Evolutionary conservation across 2,329 filamentous ascomycete species (phyloP), one percentile per base, ranked within the genome.

Genomic region (Penicillium digitatum): DNA sequence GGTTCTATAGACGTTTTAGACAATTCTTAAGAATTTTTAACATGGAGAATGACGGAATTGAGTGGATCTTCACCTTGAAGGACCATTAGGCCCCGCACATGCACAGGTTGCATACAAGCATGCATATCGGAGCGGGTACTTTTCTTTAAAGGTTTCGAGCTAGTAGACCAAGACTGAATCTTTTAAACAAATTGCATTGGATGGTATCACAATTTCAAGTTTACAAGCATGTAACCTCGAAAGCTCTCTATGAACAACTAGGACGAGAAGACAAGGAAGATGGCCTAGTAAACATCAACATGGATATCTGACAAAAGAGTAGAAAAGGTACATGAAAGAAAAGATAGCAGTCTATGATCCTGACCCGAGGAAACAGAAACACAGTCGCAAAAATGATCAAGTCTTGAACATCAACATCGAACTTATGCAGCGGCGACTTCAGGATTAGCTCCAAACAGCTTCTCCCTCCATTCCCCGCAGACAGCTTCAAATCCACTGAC

Each of bases 401-500:
- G 27, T 39, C 47, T 37, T 50, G 39, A 51, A 54, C 31, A 48
- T 53, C 50, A 53, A 32, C 9, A 50, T 26, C 29, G 24, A 20
- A 26, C 20, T 56, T 57, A 72, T 51, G 66, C 67, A 48, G 71
- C 69, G 34, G 66, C 69, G 26, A 67, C 64, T 58, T 72, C 69
- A 18, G 70, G 60, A 44, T 64, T 65, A 52, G 65, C 63, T n/a
- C 74, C 85, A 57, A 91, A 81, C 45, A 95, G 75, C 62, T 88
- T 83, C 67, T 86, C 85, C 69, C 92, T 84, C 88, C 92, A 94
- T 54, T 84, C 83, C 54, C 92, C 87, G 74, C 91, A 96, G 1
- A 93, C 86, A 69, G 91, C 87, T 72, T 96, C 93, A 67, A 99
- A 97, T 0, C 94, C 94, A 43, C 87, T 87, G 32, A 96, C 87